Evolutionary conservation across 2,329 filamentous ascomycete genomes (phyloP).

Genomic region (Phaeosphaeria sp.): DNA sequence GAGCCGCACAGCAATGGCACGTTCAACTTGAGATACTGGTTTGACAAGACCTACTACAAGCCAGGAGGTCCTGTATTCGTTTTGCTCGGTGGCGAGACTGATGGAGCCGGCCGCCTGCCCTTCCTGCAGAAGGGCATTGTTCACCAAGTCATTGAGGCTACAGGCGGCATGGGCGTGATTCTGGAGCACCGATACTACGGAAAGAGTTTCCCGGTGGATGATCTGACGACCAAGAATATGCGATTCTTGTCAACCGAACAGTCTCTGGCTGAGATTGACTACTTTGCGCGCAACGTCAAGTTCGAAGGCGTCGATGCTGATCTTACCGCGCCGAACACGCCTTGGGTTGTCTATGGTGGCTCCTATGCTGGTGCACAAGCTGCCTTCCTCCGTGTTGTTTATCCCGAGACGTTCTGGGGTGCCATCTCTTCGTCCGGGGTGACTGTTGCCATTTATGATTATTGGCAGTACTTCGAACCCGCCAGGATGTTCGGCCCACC

Average conservation of each 20-base stretch:
- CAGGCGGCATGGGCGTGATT: constrained; percentile 75
- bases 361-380: constrained; percentile 83
- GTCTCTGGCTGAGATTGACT: constrained; percentile 79
- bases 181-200: constrained; percentile 91
- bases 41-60: constrained; percentile 77
- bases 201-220: constrained; percentile 70
- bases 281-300: constrained; percentile 75
- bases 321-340: constrained; percentile 68
- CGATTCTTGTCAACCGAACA: constrained; percentile 86
- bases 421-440: constrained; percentile 83
- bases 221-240: constrained; percentile 72
- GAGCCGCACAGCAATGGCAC: constrained; percentile 74
- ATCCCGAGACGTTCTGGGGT: constrained; percentile 80
- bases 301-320: constrained; percentile 72
- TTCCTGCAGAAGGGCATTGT: constrained; percentile 82
- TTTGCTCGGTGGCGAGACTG: constrained; percentile 74
- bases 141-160: constrained; percentile 70
- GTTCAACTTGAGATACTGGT: constrained; percentile 82
- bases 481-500: constrained; percentile 63
- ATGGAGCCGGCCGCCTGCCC: constrained; percentile 66
- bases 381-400: constrained; percentile 76
- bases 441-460: constrained; percentile 77
- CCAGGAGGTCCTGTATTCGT: constrained; percentile 82
- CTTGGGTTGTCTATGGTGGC: constrained; percentile 82
- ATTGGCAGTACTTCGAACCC: constrained; percentile 70